Percentiles rank a stretch among this genome's conserved stretches.
Evolutionary conservation across 2,329 filamentous ascomycete genomes (phyloP).

Genomic region (Colletotrichum tropicicola): DNA sequence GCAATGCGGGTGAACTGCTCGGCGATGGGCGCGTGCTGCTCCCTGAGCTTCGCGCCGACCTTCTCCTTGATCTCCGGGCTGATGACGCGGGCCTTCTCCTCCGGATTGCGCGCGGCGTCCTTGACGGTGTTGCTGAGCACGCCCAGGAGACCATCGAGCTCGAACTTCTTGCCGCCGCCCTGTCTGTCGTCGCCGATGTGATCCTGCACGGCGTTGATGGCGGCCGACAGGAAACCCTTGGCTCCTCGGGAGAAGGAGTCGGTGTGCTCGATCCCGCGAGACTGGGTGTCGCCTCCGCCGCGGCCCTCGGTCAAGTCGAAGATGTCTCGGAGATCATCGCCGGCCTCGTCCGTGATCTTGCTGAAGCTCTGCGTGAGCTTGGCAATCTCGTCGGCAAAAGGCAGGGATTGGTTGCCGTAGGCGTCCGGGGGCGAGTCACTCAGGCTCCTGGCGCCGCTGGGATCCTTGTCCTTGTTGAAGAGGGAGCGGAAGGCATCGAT

Average conservation of each 20-base stretch:
- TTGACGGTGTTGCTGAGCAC: conserved; percentile 53
- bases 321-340: conserved; percentile 53
- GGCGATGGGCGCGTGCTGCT: conserved; percentile 53
- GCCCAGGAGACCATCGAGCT: conserved; percentile 53
- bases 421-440: conserved; percentile 46
- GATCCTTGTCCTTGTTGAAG: conserved; percentile 45
- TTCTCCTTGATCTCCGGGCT: conserved; percentile 57
- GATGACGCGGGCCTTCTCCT: conserved; percentile 54
- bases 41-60: conserved; percentile 48
- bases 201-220: conserved; percentile 51
- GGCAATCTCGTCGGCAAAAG: conserved; percentile 56
- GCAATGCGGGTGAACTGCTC: conserved; percentile 56
- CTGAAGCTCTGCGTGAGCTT: conserved; percentile 49
- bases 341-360: conserved; percentile 49
- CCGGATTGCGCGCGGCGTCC: conserved; percentile 53
- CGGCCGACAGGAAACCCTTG: conserved; percentile 50
- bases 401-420: conserved; percentile 51
- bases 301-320: conserved; percentile 51
- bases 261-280: conserved; percentile 33
- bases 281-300: conserved; percentile 33
- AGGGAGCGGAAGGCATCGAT: conserved; percentile 54
- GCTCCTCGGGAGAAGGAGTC: conserved; percentile 39
- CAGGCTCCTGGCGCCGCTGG: conserved; percentile 36
- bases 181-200: conserved; percentile 42
- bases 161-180: conserved; percentile 42